Evolutionary conservation across 2,329 filamentous ascomycete genomes (phyloP), one percentile per base, ranked within the genome.

Genomic region (Xylariaceae sp.): DNA sequence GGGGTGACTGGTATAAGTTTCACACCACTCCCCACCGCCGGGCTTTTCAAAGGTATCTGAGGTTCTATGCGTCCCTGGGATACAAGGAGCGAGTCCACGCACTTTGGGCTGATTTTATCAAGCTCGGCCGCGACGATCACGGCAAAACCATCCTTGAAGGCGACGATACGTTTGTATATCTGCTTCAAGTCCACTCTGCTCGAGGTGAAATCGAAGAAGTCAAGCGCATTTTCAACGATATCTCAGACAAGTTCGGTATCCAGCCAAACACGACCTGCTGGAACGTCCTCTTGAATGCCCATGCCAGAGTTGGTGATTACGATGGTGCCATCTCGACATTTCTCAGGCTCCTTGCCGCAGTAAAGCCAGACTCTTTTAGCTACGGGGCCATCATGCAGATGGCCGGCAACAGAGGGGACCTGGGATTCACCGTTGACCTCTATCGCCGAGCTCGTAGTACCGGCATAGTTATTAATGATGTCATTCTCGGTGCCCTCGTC

Each of bases 221-320:
- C 0, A 74, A 82, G 48, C 71, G 76, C 19, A 81, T 87, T 37
- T 89, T 97, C 58, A 68, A 84, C 45, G 77, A 80, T n/a, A 84
- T 95, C 53, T 68, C 70, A 20, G 65, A 74, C 6, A 77, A 84
- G 48, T 87, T 86, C 65, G 73, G 76, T 1, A 64, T 89, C 16
- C 62, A 76, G 42, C 88, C 87, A 6, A 83, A 85, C 60, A 71
- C 81, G 1, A 70, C 78, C 37, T 85, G 82, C 60, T 96, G 89
- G 88, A 96, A 96, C 67, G 86, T 87, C 20, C 73, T 96, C 23
- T 77, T 98, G 44, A 85, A 88, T 65, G 87, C 89, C 2, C 83
- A 92, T 71, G 80, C 81, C 18, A 85, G 85, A 63, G 81, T 82
- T 0, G 80, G 84, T 46, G 85, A 95, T 67, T 81, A 90, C 43